Evolutionary conservation across 75 land plant genomes (phyloP).

Genomic region (Ceratopteris richardii): DNA sequence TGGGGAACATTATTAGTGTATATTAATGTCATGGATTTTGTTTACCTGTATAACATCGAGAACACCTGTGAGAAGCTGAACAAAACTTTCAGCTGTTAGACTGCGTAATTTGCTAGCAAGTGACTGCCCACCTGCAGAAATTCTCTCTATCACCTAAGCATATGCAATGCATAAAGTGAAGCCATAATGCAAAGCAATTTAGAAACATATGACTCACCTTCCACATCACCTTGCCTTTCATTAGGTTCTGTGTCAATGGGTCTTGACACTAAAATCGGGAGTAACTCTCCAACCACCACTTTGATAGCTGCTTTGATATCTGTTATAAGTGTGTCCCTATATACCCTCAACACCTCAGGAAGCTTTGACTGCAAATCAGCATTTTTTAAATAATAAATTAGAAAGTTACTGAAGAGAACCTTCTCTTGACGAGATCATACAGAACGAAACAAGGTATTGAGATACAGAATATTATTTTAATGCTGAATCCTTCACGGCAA

Average conservation of each 20-base stretch:
- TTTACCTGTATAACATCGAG: conserved; percentile 81
- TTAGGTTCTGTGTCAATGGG: conserved; percentile 63
- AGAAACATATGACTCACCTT: conserved; percentile 36
- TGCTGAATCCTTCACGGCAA: too few species aligned
- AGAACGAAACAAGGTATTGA: too few species aligned
- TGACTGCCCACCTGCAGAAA: conserved; percentile 66
- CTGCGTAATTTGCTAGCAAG: conserved; percentile 84
- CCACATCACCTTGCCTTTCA: conserved; percentile 58
- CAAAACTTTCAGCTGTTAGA: conserved; percentile 84
- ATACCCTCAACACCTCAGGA: conserved; percentile 78
- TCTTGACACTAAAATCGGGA: conserved; percentile 57
- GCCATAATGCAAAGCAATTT: too few species aligned
- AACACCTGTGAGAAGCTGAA: conserved; percentile 67
- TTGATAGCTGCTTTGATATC: conserved; percentile 89
- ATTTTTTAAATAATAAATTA: conserved; percentile 6
- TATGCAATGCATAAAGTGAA: too few species aligned
- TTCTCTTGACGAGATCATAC: too few species aligned
- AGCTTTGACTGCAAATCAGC: conserved; percentile 63
- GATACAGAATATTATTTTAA: too few species aligned
- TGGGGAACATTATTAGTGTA: too few species aligned
- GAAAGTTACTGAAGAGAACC: too few species aligned
- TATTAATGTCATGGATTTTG: too few species aligned
- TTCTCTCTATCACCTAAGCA: too few species aligned
- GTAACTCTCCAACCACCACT: conserved; percentile 71
- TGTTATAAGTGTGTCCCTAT: conserved; percentile 72